Percentiles rank a stretch among this genome's conserved stretches.
Conservation (phyloP, 2,329 filamentous ascomycete species). For the Diaporthe humulicola region DNA sequence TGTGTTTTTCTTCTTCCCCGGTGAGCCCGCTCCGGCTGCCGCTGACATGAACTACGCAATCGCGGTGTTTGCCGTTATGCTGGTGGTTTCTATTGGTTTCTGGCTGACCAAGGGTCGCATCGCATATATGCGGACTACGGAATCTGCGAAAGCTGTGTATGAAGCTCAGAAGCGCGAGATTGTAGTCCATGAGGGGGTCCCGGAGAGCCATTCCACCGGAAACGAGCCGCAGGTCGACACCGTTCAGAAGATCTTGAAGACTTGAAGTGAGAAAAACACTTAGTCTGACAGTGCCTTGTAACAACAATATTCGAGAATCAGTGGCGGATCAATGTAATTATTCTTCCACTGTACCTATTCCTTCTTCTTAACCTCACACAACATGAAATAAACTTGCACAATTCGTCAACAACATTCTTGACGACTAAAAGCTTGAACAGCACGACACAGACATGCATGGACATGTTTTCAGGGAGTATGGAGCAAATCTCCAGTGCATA, state of each 20-base stretch:
- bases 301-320: not conserved
- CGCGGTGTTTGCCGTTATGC: slow-evolving; percentile 68
- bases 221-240: not conserved
- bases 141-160: slow-evolving; percentile 14
- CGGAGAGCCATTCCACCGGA: not conserved
- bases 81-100: slow-evolving; percentile 62
- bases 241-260: not conserved
- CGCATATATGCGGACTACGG: slow-evolving; percentile 51
- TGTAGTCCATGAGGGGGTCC: slow-evolving; percentile 23
- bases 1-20: slow-evolving; percentile 69
- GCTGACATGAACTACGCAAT: slow-evolving; percentile 71
- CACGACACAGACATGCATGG: not conserved
- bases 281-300: not conserved
- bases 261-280: not conserved
- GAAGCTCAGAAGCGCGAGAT: slow-evolving; percentile 28
- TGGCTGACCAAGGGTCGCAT: slow-evolving; percentile 63
- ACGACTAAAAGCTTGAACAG: too few relatives aligned
- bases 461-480: too few relatives aligned
- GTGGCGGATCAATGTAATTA: not conserved
- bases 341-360: too few relatives aligned
- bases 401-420: not conserved
- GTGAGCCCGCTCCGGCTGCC: slow-evolving; percentile 56
- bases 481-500: too few relatives aligned
- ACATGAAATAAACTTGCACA: not conserved
- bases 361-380: not conserved